phyloP scores from a whole-genome alignment of 2,329 filamentous ascomycete species.

The Arachnomyces sp. region DNA sequence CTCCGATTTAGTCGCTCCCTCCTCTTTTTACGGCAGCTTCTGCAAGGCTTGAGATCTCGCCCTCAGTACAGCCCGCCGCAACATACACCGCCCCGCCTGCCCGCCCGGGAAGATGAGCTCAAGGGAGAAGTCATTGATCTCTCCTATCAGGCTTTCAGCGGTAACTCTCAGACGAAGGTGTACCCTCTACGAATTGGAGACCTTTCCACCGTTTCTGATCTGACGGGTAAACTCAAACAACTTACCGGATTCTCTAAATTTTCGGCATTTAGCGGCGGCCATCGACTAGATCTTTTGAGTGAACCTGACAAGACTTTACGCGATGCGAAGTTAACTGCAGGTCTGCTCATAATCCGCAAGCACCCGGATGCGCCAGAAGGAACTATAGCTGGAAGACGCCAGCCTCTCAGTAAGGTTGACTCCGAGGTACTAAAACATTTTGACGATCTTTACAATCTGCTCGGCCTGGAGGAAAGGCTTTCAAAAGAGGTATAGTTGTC shows the following conservation, averaged over 20 bases:
- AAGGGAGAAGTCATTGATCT: constrained; percentile 60
- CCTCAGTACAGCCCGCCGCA: constrained; percentile 55
- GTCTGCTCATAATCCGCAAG: constrained; percentile 57
- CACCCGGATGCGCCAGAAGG: constrained; percentile 43
- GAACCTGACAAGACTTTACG: constrained; percentile 55
- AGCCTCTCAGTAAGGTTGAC: constrained; percentile 59
- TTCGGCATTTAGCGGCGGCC: constrained; percentile 63
- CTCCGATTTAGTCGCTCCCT: constrained; percentile 62
- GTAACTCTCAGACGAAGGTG: constrained; percentile 52
- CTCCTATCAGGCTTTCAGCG: constrained; percentile 67
- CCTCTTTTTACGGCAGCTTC: constrained; percentile 59
- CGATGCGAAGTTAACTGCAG: constrained; percentile 56
- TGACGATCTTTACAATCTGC: constrained; percentile 70
- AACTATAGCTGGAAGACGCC: constrained; percentile 27
- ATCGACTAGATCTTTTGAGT: constrained; percentile 55
- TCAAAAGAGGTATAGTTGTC: constrained; percentile 54
- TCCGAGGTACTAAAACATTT: constrained; percentile 75
- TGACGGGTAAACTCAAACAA: constrained; percentile 59
- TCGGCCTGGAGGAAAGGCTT: constrained; percentile 64
- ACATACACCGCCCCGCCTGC: constrained; percentile 53
- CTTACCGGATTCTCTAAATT: constrained; percentile 71
- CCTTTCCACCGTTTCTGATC: constrained; percentile 61
- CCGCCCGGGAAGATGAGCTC: constrained; percentile 44
- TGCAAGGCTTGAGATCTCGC: constrained; percentile 45
- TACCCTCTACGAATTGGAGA: constrained; percentile 58